phyloP scores from a whole-genome alignment of 2,329 filamentous ascomycete genomes.

The Talaromyces marneffei region DNA sequence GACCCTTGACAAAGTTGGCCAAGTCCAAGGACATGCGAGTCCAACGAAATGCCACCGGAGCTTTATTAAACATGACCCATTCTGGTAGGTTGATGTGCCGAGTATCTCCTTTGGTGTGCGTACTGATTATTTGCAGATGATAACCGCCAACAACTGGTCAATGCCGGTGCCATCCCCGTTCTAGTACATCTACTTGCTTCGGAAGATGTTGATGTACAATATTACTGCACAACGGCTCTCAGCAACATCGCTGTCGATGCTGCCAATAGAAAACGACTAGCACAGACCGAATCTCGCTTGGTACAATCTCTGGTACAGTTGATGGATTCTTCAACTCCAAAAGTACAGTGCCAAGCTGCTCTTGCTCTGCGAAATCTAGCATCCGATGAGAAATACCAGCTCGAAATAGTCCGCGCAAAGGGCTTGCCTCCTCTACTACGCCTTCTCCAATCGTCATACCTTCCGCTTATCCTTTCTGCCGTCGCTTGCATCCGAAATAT shows the following conservation, averaged over 20 bases:
- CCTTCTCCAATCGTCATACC: conserved; percentile 88
- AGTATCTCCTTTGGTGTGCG: neutral
- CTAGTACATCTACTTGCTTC: conserved; percentile 92
- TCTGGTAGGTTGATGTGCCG: conserved; percentile 59
- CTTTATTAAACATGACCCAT: conserved; percentile 97
- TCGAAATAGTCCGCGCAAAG: conserved; percentile 88
- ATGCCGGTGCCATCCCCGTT: conserved; percentile 94
- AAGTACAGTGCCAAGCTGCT: conserved; percentile 96
- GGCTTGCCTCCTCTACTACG: conserved; percentile 80
- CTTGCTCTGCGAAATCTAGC: conserved; percentile 89
- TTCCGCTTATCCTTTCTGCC: conserved; percentile 90
- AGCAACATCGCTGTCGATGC: conserved; percentile 97
- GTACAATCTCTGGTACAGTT: conserved; percentile 91
- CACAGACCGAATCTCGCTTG: conserved; percentile 81
- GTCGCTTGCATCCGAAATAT: conserved; percentile 99
- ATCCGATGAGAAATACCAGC: conserved; percentile 96
- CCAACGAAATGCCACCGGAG: conserved; percentile 93
- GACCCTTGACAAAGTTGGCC: conserved; percentile 81
- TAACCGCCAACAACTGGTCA: conserved; percentile 94
- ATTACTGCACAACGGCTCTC: conserved; percentile 96
- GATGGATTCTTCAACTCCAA: conserved; percentile 95
- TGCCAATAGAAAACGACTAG: conserved; percentile 82
- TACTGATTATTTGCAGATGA: conserved; percentile 59
- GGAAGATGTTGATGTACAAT: conserved; percentile 92
- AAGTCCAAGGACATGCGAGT: conserved; percentile 99